Conservation (phyloP, 352 stramenopile genomes). For the Pythium apleroticum region DNA sequence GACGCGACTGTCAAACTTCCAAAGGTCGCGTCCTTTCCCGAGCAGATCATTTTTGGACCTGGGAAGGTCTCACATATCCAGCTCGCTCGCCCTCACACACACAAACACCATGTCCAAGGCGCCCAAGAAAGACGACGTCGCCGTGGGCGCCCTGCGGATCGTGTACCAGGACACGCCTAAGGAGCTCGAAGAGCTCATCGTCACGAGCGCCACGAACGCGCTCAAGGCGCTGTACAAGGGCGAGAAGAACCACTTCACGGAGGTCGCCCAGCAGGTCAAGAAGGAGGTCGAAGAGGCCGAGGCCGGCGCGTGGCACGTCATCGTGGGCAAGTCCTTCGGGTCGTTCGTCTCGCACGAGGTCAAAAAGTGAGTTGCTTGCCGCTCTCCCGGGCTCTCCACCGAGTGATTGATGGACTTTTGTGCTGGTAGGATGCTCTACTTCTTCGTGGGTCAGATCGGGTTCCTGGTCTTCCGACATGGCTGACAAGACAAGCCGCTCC, state of each 20-base stretch:
- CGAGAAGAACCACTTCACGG: constrained; percentile 82
- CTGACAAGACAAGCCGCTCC: constrained; percentile 22
- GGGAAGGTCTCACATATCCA: constrained; percentile 6
- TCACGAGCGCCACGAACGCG: constrained; percentile 72
- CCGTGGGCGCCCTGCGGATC: constrained; percentile 61
- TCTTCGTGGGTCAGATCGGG: constrained; percentile 78
- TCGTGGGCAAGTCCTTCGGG: constrained; percentile 85
- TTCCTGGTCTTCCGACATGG: constrained; percentile 79
- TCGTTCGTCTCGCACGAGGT: constrained; percentile 86
- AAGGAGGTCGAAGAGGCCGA: constrained; percentile 71
- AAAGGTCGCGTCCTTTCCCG: constrained; percentile 11
- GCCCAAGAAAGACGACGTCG: constrained; percentile 79
- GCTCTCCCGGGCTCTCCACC: not conserved
- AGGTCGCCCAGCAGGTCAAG: constrained; percentile 80
- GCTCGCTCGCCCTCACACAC: not conserved
- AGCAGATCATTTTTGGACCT: not conserved
- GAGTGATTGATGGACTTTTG: not conserved
- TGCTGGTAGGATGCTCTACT: constrained; percentile 68
- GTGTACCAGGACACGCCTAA: constrained; percentile 70
- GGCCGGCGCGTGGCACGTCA: constrained; percentile 75
- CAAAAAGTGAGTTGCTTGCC: constrained; percentile 53
- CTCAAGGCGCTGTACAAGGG: constrained; percentile 83
- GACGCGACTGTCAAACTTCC: not conserved
- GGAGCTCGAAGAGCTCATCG: constrained; percentile 71
- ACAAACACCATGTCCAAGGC: constrained; percentile 73